Evolutionary conservation across 257 asterid genomes (phyloP).

Genomic region (Sherardia arvensis): DNA sequence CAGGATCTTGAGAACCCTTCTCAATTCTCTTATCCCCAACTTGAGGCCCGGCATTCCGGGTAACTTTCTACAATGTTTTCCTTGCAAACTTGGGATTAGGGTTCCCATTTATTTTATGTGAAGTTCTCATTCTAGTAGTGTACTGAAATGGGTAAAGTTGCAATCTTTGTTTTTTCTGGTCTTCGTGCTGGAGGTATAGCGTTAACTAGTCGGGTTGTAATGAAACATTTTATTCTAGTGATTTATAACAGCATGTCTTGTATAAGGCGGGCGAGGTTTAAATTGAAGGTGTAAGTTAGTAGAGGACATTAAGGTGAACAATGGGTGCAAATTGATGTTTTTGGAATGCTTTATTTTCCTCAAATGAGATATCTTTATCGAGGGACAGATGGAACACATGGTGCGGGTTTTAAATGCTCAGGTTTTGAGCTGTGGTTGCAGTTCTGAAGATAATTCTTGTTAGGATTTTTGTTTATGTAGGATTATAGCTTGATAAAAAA

Average conservation of each 20-base stretch:
- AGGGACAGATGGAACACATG: too few species aligned
- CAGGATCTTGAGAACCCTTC: constrained; percentile 78
- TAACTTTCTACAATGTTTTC: constrained; percentile 14
- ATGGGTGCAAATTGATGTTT: background rate
- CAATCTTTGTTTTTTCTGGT: background rate
- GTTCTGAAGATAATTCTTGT: too few species aligned
- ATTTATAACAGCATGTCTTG: background rate
- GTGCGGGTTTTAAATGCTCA: too few species aligned
- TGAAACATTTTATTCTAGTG: background rate
- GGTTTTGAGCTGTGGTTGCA: too few species aligned
- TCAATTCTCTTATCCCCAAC: constrained; percentile 71
- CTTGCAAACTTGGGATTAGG: background rate
- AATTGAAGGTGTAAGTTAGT: background rate
- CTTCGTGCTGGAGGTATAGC: background rate
- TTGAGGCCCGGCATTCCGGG: constrained; percentile 88
- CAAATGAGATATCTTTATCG: too few species aligned
- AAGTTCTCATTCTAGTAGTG: background rate
- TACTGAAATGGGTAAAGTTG: background rate
- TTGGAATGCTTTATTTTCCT: background rate
- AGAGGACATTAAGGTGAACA: background rate
- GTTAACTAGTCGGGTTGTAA: too few species aligned
- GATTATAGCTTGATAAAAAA: too few species aligned
- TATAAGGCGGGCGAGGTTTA: background rate
- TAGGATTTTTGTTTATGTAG: too few species aligned
- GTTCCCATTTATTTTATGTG: background rate